Conservation (phyloP, 2,329 filamentous ascomycete species). For the Fusarium sp. region DNA sequence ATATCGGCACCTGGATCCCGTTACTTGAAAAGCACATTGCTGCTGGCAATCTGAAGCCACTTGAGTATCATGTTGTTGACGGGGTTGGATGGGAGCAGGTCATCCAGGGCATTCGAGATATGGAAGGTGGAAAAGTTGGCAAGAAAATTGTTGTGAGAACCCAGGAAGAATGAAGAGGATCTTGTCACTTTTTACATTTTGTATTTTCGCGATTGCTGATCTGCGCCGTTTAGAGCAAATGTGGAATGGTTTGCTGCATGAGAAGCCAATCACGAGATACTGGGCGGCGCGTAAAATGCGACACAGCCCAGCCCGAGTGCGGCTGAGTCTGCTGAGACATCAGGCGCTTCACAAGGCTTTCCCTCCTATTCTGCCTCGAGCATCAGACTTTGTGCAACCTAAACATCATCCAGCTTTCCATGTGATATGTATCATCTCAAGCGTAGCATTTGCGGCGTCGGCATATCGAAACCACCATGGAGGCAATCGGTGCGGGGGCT, state of each 20-base stretch:
- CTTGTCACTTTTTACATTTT: background rate
- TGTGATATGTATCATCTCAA: background rate
- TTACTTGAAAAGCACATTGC: conserved; percentile 37
- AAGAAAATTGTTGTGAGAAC: conserved; percentile 43
- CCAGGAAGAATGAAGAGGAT: conserved; percentile 2
- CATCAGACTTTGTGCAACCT: background rate
- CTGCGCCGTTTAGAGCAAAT: background rate
- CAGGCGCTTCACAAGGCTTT: background rate
- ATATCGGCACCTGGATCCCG: conserved; percentile 28
- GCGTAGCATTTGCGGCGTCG: too few relatives aligned
- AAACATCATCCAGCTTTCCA: fast-evolving
- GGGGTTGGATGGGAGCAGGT: conserved; percentile 41
- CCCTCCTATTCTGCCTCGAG: too few relatives aligned
- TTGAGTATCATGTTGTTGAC: conserved; percentile 36
- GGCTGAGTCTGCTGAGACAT: conserved; percentile 1
- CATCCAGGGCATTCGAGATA: conserved; percentile 33
- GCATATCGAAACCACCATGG: background rate
- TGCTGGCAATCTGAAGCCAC: conserved; percentile 34
- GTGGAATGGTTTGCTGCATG: background rate
- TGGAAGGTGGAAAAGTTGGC: conserved; percentile 29
- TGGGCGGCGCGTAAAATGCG: background rate
- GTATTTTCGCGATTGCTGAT: background rate
- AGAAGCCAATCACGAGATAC: background rate
- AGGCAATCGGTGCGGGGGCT: conserved; percentile 9
- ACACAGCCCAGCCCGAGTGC: background rate